Conservation (phyloP, 441 rosid genomes). For the Adansonia madagascariensis region DNA sequence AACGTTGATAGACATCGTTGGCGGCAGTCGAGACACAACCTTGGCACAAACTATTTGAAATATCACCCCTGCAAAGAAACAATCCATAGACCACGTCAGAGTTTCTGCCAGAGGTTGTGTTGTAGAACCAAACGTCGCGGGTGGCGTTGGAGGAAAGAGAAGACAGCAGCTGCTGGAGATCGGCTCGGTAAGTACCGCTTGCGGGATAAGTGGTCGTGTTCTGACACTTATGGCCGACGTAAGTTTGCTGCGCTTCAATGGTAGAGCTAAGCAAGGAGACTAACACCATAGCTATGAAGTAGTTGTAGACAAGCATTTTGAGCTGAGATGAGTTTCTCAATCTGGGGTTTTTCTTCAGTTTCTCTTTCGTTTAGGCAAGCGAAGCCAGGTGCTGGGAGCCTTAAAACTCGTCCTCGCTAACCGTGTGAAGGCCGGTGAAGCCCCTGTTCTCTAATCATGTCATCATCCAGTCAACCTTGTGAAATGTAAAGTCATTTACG, state of each 20-base stretch:
- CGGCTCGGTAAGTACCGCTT: conserved; percentile 42
- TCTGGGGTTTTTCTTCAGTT: no score
- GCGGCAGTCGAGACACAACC: conserved; percentile 42
- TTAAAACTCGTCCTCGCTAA: no score
- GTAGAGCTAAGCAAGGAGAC: conserved; percentile 12
- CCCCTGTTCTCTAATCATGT: no score
- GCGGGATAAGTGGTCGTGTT: conserved; percentile 16
- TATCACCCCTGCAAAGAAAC: conserved; percentile 59
- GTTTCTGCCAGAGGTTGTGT: conserved; percentile 25
- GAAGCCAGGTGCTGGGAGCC: no score
- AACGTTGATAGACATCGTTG: conserved; percentile 28
- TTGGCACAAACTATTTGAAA: conserved; percentile 27
- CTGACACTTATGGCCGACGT: background rate
- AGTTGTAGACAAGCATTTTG: background rate
- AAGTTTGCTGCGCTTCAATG: conserved; percentile 16
- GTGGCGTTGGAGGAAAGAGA: conserved; percentile 42
- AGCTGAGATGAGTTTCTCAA: background rate
- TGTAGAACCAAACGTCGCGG: conserved; percentile 25
- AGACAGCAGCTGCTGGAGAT: conserved; percentile 41
- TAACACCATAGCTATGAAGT: background rate
- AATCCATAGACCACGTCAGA: conserved; percentile 41
- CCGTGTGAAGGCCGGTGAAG: no score
- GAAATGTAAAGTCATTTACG: no score
- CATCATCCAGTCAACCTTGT: no score
- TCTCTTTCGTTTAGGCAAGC: no score